Percentiles rank a stretch among this genome's conserved stretches.
These are phyloP conservation scores for Maudiozyma humilis DNA, from an alignment of 1,139 yeast genomes.

Conservation along the genomic window DNA sequence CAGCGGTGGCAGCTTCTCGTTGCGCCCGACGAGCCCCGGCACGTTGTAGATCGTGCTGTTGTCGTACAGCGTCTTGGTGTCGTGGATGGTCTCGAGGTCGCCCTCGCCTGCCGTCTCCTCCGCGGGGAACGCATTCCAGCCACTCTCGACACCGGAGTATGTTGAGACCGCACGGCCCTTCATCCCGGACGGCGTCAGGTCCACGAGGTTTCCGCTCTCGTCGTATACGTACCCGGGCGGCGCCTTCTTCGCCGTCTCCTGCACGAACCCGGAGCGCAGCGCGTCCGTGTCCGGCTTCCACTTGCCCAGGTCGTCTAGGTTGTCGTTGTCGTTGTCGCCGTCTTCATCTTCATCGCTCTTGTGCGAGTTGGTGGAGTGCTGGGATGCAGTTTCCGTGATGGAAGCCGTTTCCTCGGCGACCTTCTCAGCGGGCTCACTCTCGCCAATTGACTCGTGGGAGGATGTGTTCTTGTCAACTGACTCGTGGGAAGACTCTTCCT, in stretches of 20 bases:
- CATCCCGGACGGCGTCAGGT: constrained; percentile 26
- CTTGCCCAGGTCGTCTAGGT: constrained; percentile 8
- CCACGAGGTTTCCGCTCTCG: constrained; percentile 26
- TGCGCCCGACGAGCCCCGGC: constrained; percentile 27
- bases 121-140: constrained; percentile 32
- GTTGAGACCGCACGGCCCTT: constrained; percentile 24
- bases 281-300: constrained; percentile 31
- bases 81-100: constrained; percentile 29
- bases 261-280: constrained; percentile 26
- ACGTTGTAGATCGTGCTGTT: constrained; percentile 31
- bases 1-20: constrained; percentile 27
- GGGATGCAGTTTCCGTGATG: too few species aligned
- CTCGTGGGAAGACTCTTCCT: too few species aligned
- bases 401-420: too few species aligned
- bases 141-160: constrained; percentile 29
- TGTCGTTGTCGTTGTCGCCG: constrained; percentile 2
- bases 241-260: constrained; percentile 23
- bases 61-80: constrained; percentile 31
- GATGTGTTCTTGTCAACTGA: too few species aligned
- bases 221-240: constrained; percentile 29
- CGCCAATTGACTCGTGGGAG: too few species aligned
- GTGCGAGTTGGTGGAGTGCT: background rate
- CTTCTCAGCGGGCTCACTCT: background rate
- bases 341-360: background rate
- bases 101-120: constrained; percentile 17